These are phyloP conservation scores for Myrica gale DNA, from an alignment of 306 rosid genomes.

Conservation along the genomic window DNA sequence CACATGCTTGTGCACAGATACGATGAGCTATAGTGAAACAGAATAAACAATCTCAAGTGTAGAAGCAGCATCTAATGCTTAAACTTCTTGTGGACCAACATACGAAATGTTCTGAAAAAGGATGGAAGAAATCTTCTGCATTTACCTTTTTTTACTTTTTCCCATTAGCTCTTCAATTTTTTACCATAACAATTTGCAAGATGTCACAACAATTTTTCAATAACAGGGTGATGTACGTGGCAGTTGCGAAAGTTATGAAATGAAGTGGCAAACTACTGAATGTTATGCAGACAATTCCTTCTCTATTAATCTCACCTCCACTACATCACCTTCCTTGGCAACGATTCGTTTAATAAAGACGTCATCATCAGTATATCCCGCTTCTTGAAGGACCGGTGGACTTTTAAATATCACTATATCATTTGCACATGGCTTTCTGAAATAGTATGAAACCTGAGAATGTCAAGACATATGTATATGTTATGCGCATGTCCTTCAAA, in stretches of 20 bases:
- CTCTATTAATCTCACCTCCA: slow-evolving; percentile 63
- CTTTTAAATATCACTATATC: slow-evolving; percentile 92
- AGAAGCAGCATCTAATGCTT: background rate
- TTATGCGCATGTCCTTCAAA: background rate
- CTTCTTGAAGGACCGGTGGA: slow-evolving; percentile 96
- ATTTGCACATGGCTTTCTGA: slow-evolving; percentile 90
- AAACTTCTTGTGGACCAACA: background rate
- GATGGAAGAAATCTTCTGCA: background rate
- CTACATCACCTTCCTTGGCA: slow-evolving; percentile 87
- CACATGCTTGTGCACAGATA: background rate
- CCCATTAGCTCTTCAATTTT: background rate
- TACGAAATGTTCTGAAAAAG: background rate
- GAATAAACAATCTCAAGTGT: background rate
- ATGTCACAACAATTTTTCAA: background rate
- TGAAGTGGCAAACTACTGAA: background rate
- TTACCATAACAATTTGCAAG: slow-evolving; percentile 12
- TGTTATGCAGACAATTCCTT: background rate
- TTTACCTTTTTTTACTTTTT: background rate
- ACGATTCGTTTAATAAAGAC: slow-evolving; percentile 90
- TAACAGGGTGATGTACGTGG: background rate
- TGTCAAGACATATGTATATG: slow-evolving; percentile 20
- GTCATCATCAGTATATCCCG: slow-evolving; percentile 85
- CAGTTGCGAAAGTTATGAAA: background rate
- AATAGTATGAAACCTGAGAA: slow-evolving; percentile 84
- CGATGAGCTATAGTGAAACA: background rate